Percentiles rank a stretch among this genome's conserved stretches.
These are phyloP conservation scores for Fraxinus anomala DNA, from an alignment of 257 asterid genomes.

Conservation along the genomic window DNA sequence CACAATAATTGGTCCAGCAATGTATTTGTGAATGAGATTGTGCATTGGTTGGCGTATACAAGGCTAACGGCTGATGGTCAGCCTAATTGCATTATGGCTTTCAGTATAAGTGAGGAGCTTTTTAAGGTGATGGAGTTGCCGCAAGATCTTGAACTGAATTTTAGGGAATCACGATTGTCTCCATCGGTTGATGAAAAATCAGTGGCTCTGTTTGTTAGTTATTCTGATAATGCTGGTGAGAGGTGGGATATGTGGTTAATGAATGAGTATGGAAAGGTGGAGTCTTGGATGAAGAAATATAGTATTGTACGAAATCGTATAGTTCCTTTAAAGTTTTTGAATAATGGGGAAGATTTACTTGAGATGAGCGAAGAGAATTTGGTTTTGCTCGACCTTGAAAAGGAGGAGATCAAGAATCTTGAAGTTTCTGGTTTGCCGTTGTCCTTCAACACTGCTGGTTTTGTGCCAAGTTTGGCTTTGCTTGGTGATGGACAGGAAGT, in stretches of 20 bases:
- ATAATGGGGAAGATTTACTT: conserved; percentile 27
- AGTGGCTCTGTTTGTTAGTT: conserved; percentile 34
- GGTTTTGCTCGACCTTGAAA: conserved; percentile 35
- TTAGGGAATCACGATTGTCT: conserved; percentile 28
- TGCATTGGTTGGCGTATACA: conserved; percentile 46
- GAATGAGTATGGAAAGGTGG: conserved; percentile 38
- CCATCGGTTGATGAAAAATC: conserved; percentile 40
- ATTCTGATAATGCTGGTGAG: conserved; percentile 23
- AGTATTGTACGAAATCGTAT: conserved; percentile 16
- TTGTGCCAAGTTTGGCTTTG: neutral
- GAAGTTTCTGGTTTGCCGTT: conserved; percentile 35
- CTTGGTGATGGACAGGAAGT: neutral
- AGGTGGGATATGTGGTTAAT: conserved; percentile 46
- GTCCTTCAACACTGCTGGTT: conserved; percentile 1
- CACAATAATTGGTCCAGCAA: conserved; percentile 35
- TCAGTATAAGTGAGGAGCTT: conserved; percentile 36
- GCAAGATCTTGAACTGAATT: conserved; percentile 16
- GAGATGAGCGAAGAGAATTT: conserved; percentile 28
- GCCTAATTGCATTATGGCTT: conserved; percentile 42
- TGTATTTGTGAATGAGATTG: conserved; percentile 40
- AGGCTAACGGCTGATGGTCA: conserved; percentile 8
- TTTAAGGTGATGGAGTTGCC: conserved; percentile 39
- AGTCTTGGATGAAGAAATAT: conserved; percentile 34
- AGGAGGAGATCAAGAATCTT: conserved; percentile 25
- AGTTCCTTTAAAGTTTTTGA: conserved; percentile 34